Evolutionary conservation across 202 grass and related monocot genomes (phyloP).

Genomic region (Musa balbisiana): DNA sequence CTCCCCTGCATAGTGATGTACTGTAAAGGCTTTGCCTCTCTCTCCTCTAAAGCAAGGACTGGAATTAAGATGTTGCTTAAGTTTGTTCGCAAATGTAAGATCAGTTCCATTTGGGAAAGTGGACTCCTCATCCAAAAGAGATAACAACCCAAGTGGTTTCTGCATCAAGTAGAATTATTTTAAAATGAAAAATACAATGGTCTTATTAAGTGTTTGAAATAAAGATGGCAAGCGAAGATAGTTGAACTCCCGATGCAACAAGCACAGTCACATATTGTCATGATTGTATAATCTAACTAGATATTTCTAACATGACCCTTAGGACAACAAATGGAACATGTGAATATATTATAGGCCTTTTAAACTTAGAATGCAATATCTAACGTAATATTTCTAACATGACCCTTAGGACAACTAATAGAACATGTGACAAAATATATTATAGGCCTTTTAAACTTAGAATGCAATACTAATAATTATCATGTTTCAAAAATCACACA

Average conservation of each 20-base stretch:
- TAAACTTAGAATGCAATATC: background rate
- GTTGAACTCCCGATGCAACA: background rate
- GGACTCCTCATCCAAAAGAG: constrained; percentile 94
- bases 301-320: background rate
- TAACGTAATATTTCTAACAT: background rate
- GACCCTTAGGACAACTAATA: no score
- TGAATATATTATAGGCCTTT: no score
- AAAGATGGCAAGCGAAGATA: background rate
- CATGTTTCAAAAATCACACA: no score
- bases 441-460: no score
- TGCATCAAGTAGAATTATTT: constrained; percentile 11
- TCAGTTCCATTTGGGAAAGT: constrained; percentile 87
- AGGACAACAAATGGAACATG: no score
- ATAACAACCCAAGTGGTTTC: constrained; percentile 85
- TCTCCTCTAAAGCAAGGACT: constrained; percentile 74
- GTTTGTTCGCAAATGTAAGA: constrained; percentile 76
- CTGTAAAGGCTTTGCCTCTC: constrained; percentile 54
- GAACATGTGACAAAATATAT: no score
- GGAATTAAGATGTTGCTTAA: constrained; percentile 77
- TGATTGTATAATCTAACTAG: background rate
- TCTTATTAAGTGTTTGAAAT: background rate
- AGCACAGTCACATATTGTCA: background rate
- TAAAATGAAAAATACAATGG: background rate
- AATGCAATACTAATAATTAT: background rate
- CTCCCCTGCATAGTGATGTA: constrained; percentile 97